Evolutionary conservation across 139 green algal genomes (phyloP), one percentile per base, ranked within the genome.

Genomic region (Chlorella sp.): DNA sequence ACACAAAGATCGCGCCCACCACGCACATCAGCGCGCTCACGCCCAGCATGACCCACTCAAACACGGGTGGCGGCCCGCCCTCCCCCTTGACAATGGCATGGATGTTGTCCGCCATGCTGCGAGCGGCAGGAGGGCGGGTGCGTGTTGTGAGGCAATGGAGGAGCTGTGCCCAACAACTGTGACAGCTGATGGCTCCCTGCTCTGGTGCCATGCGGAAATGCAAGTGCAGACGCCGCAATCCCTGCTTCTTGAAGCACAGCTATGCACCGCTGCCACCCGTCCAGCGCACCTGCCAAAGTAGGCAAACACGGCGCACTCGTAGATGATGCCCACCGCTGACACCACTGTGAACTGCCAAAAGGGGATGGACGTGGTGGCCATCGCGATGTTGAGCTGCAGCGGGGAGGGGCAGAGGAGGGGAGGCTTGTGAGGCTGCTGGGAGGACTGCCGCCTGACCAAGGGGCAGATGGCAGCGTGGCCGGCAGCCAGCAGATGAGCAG

Each of bases 381-480:
- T 91, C 0, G 89, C 84, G 74, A 94, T 92, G 80, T 95, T 95
- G 67, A 95, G 87, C 76, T 82, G 76, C 76, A 62, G n/a, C n/a
- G n/a, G 34, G 21, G 70, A 25, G 51, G 83, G 74, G 80, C 80
- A 88, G 55, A 75, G 34, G 18, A 38, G 68, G 68, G 17, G 34
- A 2, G 34, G 9, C 1, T 9, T 41, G 16, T 16, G 68, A 30
- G 68, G 68, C 3, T n/a, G 34, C 4, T 25, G 32, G 6, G 34
- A 32, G 44, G 44, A 55, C 44, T 7, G 7, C 7, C 44, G 11
- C 44, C 11, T 55, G 44, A 55, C 7, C 7, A 17, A 11, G 11
- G 7, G 51, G 51, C 51, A 60, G 12, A 60, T 11, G 7, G 51
- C 51, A 60, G 51, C 44, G 23, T 32, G 62, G 62, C 62, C 2